These are phyloP conservation scores for Aspergillus clavatus DNA, from an alignment of 2,329 filamentous ascomycete species.

Conservation along the genomic window DNA sequence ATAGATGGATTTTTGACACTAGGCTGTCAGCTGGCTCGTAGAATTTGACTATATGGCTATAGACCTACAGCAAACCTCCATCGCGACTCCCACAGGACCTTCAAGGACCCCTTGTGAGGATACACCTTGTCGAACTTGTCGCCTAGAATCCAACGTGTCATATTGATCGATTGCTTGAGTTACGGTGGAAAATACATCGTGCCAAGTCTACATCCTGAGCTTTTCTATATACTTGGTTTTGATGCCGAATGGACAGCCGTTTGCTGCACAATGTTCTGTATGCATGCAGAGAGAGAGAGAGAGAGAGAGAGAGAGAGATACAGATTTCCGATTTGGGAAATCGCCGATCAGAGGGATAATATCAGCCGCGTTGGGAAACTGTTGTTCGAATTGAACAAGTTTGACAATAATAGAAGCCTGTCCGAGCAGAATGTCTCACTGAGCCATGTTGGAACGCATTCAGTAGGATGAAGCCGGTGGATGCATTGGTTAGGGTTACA, in stretches of 20 bases:
- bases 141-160: constrained; percentile 36
- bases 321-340: background rate
- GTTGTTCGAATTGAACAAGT: background rate
- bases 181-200: background rate
- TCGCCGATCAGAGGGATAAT: background rate
- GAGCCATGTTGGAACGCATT: too few relatives aligned
- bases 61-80: constrained; percentile 62
- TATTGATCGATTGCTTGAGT: constrained; percentile 8
- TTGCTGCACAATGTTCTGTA: background rate
- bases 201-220: too few relatives aligned
- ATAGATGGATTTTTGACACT: constrained; percentile 60
- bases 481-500: background rate
- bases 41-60: background rate
- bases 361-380: background rate
- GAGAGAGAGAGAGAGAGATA: too few relatives aligned
- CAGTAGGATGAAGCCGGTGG: background rate
- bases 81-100: constrained; percentile 68
- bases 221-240: too few relatives aligned
- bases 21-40: background rate
- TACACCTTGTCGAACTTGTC: constrained; percentile 46
- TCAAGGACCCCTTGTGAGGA: constrained; percentile 57
- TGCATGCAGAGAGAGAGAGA: too few relatives aligned
- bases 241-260: too few relatives aligned
- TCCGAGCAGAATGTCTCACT: background rate
- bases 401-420: background rate